Percentiles rank a stretch among this genome's conserved stretches.
Evolutionary conservation across 306 rosid genomes (phyloP).

Genomic region (Canavalia gladiata): DNA sequence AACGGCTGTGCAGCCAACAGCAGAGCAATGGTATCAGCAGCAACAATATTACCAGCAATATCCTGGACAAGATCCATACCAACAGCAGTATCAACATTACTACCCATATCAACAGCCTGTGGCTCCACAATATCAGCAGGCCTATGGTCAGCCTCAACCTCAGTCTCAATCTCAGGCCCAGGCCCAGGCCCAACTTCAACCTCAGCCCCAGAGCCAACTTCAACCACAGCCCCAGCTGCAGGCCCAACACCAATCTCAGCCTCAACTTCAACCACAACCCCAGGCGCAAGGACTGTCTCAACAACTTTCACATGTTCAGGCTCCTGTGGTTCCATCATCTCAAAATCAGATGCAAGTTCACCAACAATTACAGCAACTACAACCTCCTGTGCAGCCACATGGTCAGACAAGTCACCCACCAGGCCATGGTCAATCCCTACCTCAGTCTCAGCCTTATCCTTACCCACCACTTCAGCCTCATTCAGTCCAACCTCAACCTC

Average conservation of each 20-base stretch:
- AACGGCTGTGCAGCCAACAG: slow-evolving; percentile 62
- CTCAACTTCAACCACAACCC: slow-evolving; percentile 58
- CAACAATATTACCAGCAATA: slow-evolving; percentile 94
- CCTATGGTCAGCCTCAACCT: slow-evolving; percentile 62
- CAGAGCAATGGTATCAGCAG: slow-evolving; percentile 97
- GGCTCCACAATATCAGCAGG: slow-evolving; percentile 74
- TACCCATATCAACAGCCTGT: slow-evolving; percentile 83
- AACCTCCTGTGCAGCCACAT: slow-evolving; percentile 62
- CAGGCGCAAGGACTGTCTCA: slow-evolving; percentile 56
- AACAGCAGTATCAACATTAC: slow-evolving; percentile 90
- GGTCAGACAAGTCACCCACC: slow-evolving; percentile 68
- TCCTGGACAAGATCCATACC: slow-evolving; percentile 90
- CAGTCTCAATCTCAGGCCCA: slow-evolving; percentile 48
- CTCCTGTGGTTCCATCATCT: slow-evolving; percentile 53
- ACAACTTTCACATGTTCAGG: slow-evolving; percentile 55
- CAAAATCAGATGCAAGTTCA: slow-evolving; percentile 76
- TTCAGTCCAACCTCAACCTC: slow-evolving; percentile 67
- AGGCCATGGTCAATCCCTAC: slow-evolving; percentile 58
- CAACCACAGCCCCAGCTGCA: slow-evolving; percentile 57
- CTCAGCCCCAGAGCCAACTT: slow-evolving; percentile 51
- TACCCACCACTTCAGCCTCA: slow-evolving; percentile 58
- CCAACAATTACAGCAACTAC: slow-evolving; percentile 74
- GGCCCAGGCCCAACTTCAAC: slow-evolving; percentile 51
- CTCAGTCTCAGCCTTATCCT: slow-evolving; percentile 64
- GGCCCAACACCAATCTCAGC: slow-evolving; percentile 50